Conservation (phyloP, 139 green algal species). For the Trebouxia sp. region DNA sequence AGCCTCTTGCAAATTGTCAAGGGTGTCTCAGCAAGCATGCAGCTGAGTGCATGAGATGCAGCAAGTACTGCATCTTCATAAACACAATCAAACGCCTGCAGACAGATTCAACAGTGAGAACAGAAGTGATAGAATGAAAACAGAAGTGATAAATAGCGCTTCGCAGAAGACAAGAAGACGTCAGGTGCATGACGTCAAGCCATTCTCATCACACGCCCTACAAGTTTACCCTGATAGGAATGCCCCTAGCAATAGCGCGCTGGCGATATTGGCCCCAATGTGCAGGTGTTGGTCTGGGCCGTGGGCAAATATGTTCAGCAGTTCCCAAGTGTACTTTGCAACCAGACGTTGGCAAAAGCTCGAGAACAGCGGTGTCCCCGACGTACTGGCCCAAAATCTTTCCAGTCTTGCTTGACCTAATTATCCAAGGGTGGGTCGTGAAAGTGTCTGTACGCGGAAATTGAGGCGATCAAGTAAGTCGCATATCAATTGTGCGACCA, state of each 20-base stretch:
- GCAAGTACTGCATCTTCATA: conserved; percentile 48
- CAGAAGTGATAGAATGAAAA: too few species aligned
- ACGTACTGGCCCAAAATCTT: conserved; percentile 26
- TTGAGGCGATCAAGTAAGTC: too few species aligned
- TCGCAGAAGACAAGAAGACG: too few species aligned
- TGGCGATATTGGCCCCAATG: conserved; percentile 51
- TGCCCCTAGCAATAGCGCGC: conserved; percentile 34
- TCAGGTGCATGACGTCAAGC: too few species aligned
- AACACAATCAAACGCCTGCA: conserved; percentile 61
- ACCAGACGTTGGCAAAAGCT: conserved; percentile 23
- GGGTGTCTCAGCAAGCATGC: conserved; percentile 48
- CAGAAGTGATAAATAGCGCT: too few species aligned
- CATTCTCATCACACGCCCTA: too few species aligned
- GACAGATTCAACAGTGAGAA: too few species aligned
- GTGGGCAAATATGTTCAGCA: conserved; percentile 2
- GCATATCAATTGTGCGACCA: too few species aligned
- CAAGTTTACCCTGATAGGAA: conserved; percentile 50
- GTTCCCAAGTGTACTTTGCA: not conserved
- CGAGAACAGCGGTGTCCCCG: conserved; percentile 42
- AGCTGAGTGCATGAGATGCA: conserved; percentile 25
- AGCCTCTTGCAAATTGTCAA: conserved; percentile 47
- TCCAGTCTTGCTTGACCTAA: conserved; percentile 26
- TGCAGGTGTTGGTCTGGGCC: not conserved
- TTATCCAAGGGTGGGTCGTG: conserved; percentile 49
- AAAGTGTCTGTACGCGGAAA: conserved; percentile 43